Evolutionary conservation across 108 stramenopile species (phyloP), one percentile per base, ranked within the genome.

Genomic region (Bacterosira constricta): DNA sequence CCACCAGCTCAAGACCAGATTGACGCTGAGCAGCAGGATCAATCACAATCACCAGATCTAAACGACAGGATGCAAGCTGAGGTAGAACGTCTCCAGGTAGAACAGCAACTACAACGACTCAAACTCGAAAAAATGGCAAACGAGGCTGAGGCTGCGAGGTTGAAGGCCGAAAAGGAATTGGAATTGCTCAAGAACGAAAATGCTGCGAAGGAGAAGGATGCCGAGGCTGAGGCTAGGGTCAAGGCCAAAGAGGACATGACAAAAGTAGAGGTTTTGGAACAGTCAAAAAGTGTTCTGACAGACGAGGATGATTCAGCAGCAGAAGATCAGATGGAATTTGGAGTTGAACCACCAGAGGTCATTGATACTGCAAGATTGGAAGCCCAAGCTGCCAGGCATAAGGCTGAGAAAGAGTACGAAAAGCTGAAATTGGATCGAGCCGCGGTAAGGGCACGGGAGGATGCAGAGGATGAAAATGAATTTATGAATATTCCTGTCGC

Each of bases 21-120:
- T n/a, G n/a, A n/a, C n/a, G n/a, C n/a, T n/a, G n/a, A n/a, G 32
- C 32, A 17, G 36, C 35, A 35, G 37, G 55, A 56, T 15, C 36
- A 38, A 18, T n/a, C 12, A 18, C 55, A 21, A n/a, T 32, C 32
- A 18, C 18, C 20, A 6, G 36, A 34, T 4, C 17, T 34, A 37
- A 59, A 60, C 34, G 58, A 64, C 0, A 65, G 73, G 25, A 30
- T 75, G 36, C 58, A 75, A 53, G 73, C 73, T 11, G 73, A 75
- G 66, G 59, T 36, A 23, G 45, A 63, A 1, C 34, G 73, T 18
- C 18, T 57, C 4, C 56, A 58, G 36, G 73, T 63, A 9, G 73
- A 74, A 30, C 42, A 65, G 49, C 65, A 75, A 50, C 36, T 75
- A 3, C 49, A 66, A 46, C 21, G 15, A 18, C 42, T 62, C 29